Evolutionary conservation across 768 basidiomycete species (phyloP).

Genomic region (Omphalotus guepiniiformis): DNA sequence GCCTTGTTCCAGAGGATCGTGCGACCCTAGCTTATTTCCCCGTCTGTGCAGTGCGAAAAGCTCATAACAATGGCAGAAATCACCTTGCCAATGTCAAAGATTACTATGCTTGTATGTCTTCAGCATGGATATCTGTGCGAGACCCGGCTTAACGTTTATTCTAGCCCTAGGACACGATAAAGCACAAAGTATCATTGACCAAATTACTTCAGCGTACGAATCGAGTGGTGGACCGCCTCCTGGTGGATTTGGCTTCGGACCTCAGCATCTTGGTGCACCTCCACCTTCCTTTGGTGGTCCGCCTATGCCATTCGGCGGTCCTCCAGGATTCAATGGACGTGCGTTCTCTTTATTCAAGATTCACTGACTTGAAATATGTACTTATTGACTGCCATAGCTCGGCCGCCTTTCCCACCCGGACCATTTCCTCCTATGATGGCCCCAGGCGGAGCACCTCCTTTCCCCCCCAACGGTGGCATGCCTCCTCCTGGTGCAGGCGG

Average conservation of each 20-base stretch:
- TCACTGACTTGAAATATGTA: background rate
- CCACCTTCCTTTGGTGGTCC: conserved; percentile 22
- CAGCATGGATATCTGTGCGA: background rate
- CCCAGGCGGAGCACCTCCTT: conserved; percentile 65
- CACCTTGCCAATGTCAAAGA: conserved; percentile 95
- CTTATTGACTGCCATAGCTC: conserved; percentile 33
- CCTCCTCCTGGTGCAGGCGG: conserved; percentile 43
- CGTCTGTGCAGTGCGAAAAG: conserved; percentile 75
- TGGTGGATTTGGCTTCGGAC: conserved; percentile 83
- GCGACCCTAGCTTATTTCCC: conserved; percentile 15
- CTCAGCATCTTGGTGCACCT: conserved; percentile 67
- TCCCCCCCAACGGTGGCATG: conserved; percentile 57
- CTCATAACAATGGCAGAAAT: conserved; percentile 97
- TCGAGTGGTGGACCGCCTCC: conserved; percentile 80
- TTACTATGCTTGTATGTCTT: conserved; percentile 84
- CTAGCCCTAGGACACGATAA: conserved; percentile 91
- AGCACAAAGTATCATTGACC: conserved; percentile 97
- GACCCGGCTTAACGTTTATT: conserved; percentile 12
- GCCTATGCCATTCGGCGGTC: conserved; percentile 36
- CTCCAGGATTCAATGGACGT: conserved; percentile 26
- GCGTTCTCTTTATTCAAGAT: conserved; percentile 3
- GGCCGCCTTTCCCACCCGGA: conserved; percentile 71
- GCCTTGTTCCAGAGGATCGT: conserved; percentile 15
- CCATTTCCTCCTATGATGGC: conserved; percentile 41
- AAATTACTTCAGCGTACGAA: conserved; percentile 94